Base-by-base conservation (phyloP, 164 flowering plant species). In the Vitis cinerea region DNA sequence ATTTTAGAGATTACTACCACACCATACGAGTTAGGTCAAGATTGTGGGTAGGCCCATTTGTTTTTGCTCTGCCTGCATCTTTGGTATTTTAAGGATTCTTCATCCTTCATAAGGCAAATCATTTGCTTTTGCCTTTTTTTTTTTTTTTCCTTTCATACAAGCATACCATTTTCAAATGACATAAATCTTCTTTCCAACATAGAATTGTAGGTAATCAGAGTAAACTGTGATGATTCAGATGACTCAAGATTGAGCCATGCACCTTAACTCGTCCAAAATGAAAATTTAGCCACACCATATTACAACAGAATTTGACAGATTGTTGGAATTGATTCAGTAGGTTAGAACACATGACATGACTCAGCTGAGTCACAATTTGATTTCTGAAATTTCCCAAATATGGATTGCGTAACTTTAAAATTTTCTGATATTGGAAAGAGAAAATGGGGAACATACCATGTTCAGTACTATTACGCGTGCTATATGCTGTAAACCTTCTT, bases 381-480 rank as follows among this genome's bases (percentile, higher is more conserved):
- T 37, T 37, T 37, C 44, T 37, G 44, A 37, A 37, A 37, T 37
- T 37, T 37, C 44, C 44, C 44, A 37, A 0, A 37, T 17, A 54
- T 2, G n/a, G 29, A 55, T 17, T 31, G 44, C 30, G 5, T 54
- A 4, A 55, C 7, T 29, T 30, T 9, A 37, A 37, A 50, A 17
- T 37, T 3, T 54, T 52, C 29, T 31, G 29, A 66, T 23, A 31
- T 8, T 52, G 23, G 48, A 48, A 44, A 37, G 31, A 53, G 59
- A 12, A 64, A 57, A 65, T n/a, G 51, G 63, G 31, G 49, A 47
- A 9, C 70, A 37, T 88, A 92, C 98, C 97, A 92, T 84, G 65
- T 94, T 94, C 64, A 92, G 70, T 53, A 63, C 74, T 75, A 94
- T 84, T 49, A 90, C 85, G 29, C 67, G 68, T 17, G 84, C 93